phyloP scores from a whole-genome alignment of 2,329 filamentous ascomycete genomes.

The Nemania serpens region DNA sequence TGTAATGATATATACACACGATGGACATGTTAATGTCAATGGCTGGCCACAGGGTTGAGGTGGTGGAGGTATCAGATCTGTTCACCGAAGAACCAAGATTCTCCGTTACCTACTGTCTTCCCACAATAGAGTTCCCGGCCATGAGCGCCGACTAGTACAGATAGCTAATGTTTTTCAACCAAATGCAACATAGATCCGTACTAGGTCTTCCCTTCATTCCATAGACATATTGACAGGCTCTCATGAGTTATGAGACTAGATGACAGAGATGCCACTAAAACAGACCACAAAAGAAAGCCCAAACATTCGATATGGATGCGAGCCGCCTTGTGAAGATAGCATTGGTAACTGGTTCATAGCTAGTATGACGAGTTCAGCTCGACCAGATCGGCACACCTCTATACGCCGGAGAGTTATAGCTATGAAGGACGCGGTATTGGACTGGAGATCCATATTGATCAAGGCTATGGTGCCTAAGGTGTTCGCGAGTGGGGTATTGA shows the following conservation, averaged over 20 bases:
- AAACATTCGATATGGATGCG: not conserved
- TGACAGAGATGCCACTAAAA: not conserved
- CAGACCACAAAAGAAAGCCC: slow-evolving; percentile 14
- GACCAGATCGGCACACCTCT: slow-evolving; percentile 60
- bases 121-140: not conserved
- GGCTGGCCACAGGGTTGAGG: not conserved
- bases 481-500: slow-evolving; percentile 43
- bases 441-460: slow-evolving; percentile 39
- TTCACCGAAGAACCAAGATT: slow-evolving; percentile 2
- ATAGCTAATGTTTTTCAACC: slow-evolving; percentile 31
- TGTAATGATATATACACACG: slow-evolving; percentile 18
- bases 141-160: slow-evolving; percentile 31
- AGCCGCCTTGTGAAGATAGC: not conserved
- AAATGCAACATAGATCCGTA: slow-evolving; percentile 24
- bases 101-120: slow-evolving; percentile 10
- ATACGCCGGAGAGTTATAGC: slow-evolving; percentile 64
- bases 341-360: not conserved
- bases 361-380: slow-evolving; percentile 36
- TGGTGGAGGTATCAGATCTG: slow-evolving; percentile 17
- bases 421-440: slow-evolving; percentile 60
- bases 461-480: slow-evolving; percentile 47
- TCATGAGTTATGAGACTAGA: slow-evolving; percentile 2
- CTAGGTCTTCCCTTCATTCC: not conserved
- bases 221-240: not conserved
- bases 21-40: not conserved